Evolutionary conservation across 2,329 filamentous ascomycete genomes (phyloP).

Genomic region (Aspergillus quadrilineatus): DNA sequence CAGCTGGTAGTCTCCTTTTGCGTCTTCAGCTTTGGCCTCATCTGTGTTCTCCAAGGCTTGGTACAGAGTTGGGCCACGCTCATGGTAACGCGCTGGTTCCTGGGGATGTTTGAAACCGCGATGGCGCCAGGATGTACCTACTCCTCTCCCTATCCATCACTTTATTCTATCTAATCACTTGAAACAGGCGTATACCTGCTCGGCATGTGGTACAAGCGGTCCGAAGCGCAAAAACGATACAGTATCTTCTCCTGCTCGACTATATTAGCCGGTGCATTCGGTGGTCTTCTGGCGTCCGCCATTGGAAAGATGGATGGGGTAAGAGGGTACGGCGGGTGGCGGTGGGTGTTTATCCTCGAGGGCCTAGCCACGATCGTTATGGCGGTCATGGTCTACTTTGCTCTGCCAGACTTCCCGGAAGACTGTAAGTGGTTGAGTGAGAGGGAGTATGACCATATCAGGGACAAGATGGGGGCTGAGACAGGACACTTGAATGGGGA

Average conservation of each 20-base stretch:
- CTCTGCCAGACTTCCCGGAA: slow-evolving; percentile 70
- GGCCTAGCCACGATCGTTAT: slow-evolving; percentile 62
- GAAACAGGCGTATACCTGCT: slow-evolving; percentile 58
- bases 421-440: slow-evolving; percentile 66
- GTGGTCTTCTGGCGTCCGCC: slow-evolving; percentile 57
- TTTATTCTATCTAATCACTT: not conserved
- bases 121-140: slow-evolving; percentile 63
- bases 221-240: slow-evolving; percentile 82
- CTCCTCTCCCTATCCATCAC: not conserved
- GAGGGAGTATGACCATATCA: slow-evolving; percentile 65
- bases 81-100: slow-evolving; percentile 76
- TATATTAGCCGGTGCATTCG: slow-evolving; percentile 59
- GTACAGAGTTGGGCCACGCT: slow-evolving; percentile 74
- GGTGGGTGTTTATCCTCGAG: slow-evolving; percentile 56
- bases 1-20: slow-evolving; percentile 60
- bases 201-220: slow-evolving; percentile 78
- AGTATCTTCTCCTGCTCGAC: slow-evolving; percentile 80
- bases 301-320: slow-evolving; percentile 57
- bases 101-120: slow-evolving; percentile 69
- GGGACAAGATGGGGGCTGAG: slow-evolving; percentile 64
- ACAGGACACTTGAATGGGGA: slow-evolving; percentile 66
- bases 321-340: slow-evolving; percentile 55
- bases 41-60: slow-evolving; percentile 72
- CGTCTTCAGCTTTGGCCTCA: slow-evolving; percentile 80
- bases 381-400: slow-evolving; percentile 58